These are phyloP conservation scores for Penicillium polonicum DNA, from an alignment of 2,329 filamentous ascomycete species.

Conservation along the genomic window DNA sequence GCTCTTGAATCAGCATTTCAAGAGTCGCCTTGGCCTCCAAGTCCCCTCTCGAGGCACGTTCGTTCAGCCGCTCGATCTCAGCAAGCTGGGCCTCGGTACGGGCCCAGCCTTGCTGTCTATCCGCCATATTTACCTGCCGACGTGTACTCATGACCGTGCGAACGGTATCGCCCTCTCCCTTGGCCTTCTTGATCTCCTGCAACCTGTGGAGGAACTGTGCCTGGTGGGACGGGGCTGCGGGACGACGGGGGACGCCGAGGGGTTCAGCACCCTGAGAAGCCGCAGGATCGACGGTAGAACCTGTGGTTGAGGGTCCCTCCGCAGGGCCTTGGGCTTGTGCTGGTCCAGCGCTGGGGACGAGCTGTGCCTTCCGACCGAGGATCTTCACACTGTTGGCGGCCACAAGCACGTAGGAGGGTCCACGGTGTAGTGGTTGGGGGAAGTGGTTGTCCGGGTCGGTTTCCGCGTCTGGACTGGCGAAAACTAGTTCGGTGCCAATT, in stretches of 20 bases:
- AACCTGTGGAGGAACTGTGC: slow-evolving; percentile 63
- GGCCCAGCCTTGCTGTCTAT: slow-evolving; percentile 37
- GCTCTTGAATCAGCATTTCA: slow-evolving; percentile 28
- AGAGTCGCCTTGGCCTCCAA: slow-evolving; percentile 35
- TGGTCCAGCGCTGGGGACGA: slow-evolving; percentile 49
- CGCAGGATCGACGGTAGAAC: neutral
- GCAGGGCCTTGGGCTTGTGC: slow-evolving; percentile 4
- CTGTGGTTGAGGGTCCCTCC: neutral
- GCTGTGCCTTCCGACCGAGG: slow-evolving; percentile 62
- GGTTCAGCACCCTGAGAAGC: slow-evolving; percentile 5
- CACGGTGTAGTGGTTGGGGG: slow-evolving; percentile 44
- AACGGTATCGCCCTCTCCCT: slow-evolving; percentile 66
- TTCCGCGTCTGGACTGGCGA: slow-evolving; percentile 50
- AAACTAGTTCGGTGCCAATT: slow-evolving; percentile 79
- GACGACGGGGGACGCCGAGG: slow-evolving; percentile 23
- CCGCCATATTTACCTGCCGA: slow-evolving; percentile 34
- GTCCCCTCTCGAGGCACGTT: slow-evolving; percentile 39
- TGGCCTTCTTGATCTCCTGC: slow-evolving; percentile 62
- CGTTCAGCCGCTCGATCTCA: slow-evolving; percentile 38
- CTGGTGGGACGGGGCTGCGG: slow-evolving; percentile 42
- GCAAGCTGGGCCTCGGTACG: slow-evolving; percentile 39
- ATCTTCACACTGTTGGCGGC: slow-evolving; percentile 70
- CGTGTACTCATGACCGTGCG: slow-evolving; percentile 55
- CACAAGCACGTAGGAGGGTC: slow-evolving; percentile 64
- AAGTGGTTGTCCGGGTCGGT: slow-evolving; percentile 21